A percentile compares a stretch with the other conserved stretches of the same genome.
These are phyloP conservation scores for Cladosporium sp. DNA, from an alignment of 2,329 filamentous ascomycete genomes.

Conservation along the genomic window DNA sequence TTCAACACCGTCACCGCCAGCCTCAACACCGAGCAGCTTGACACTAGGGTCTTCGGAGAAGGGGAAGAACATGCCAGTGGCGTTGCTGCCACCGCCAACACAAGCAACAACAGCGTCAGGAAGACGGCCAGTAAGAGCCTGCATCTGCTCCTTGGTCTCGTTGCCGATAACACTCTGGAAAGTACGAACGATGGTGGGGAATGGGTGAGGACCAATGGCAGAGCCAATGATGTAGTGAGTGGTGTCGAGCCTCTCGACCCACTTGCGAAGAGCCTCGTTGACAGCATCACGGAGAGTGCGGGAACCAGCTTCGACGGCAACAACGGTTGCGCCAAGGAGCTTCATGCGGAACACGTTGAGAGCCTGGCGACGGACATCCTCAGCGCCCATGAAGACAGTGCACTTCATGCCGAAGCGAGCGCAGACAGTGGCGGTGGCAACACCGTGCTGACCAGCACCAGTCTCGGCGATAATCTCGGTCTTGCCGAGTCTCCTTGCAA, in stretches of 20 bases:
- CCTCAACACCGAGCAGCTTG: constrained; percentile 89
- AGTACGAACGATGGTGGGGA: constrained; percentile 94
- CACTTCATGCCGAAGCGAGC: constrained; percentile 99
- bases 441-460: constrained; percentile 94
- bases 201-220: constrained; percentile 94
- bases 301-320: constrained; percentile 89
- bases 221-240: constrained; percentile 99
- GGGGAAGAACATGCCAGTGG: constrained; percentile 96
- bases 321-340: constrained; percentile 85
- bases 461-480: constrained; percentile 98
- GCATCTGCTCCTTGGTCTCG: constrained; percentile 92
- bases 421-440: constrained; percentile 94
- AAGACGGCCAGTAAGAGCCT: constrained; percentile 78
- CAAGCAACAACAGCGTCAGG: constrained; percentile 96
- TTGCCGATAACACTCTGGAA: constrained; percentile 96
- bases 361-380: constrained; percentile 93
- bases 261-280: constrained; percentile 91
- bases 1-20: constrained; percentile 88
- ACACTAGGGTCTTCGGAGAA: constrained; percentile 84
- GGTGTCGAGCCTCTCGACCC: constrained; percentile 88
- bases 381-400: constrained; percentile 96
- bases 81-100: constrained; percentile 93
- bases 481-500: constrained; percentile 86
- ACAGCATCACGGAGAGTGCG: constrained; percentile 66
- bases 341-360: constrained; percentile 99